Base-by-base conservation (phyloP, 129 eudicot species). In the Escallonia rubra region DNA sequence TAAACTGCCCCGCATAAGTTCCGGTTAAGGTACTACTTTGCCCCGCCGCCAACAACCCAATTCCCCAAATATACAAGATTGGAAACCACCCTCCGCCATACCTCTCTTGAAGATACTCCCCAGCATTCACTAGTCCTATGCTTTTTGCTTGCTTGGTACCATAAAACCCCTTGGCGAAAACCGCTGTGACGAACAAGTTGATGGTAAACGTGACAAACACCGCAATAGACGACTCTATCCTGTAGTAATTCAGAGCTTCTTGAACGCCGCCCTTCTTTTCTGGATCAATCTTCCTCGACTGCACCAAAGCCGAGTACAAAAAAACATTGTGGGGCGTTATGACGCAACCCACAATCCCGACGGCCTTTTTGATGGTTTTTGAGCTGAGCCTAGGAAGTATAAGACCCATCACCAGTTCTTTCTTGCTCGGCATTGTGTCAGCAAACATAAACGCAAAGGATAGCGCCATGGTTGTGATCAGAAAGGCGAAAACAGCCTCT, bases 1-100 rank as follows among this genome's bases (percentile, higher is more conserved):
- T 91, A 64, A 90, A 90, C 84, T 90, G 97, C 2, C 97, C 97
- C 12, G 98, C 96, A 76, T 91, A 91, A 10, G 98, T 93, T 13
- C 98, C 98, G 4, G 98, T 89, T 6, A 93, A 89, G 0, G 98
- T 93, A 68, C 98, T 93, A 84, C 98, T 93, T 77, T 88, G 96
- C 9, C 98, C 98, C 15, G 98, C 98, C 12, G 96, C 98, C 70
- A 92, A 81, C 74, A 93, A 80, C 43, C 98, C 98, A 4, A 93
- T 77, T 6, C 98, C 98, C 96, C 98, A 93, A 10, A 93, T 78
- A 77, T 93, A 89, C 4, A 93, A 82, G 59, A 89, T 85, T 2
- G 96, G 98, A 56, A 93, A 72, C 4, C 71, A 47, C 2, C 96
- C 98, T 12, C 96, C 96, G 47, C 98, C 98, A 62, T 89, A 93